Percentiles rank a stretch among this genome's conserved stretches.
Conservation (phyloP, 768 basidiomycete species). For the Panus rudis region DNA sequence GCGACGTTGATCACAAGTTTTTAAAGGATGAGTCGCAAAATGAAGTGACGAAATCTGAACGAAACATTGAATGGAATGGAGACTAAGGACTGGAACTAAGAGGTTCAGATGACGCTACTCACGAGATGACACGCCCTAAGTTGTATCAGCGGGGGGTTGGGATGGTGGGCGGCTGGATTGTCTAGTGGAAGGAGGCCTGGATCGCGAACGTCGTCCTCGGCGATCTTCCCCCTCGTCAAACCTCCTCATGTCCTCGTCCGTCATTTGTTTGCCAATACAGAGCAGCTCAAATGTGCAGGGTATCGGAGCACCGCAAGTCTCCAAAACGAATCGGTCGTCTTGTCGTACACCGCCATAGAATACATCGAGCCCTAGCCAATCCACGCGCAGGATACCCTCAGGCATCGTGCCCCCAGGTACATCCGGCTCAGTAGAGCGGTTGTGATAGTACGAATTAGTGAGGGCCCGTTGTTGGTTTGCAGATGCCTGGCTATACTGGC, state of each 20-base stretch:
- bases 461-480: slow-evolving; percentile 34
- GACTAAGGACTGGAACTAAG: too few species aligned
- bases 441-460: slow-evolving; percentile 49
- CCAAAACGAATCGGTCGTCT: slow-evolving; percentile 38
- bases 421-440: slow-evolving; percentile 54
- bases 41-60: too few species aligned
- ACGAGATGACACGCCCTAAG: too few species aligned
- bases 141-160: too few species aligned
- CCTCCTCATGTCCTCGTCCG: slow-evolving; percentile 42
- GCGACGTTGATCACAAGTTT: too few species aligned
- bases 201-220: slow-evolving; percentile 12
- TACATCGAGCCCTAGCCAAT: slow-evolving; percentile 54
- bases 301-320: slow-evolving; percentile 35
- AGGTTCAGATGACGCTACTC: too few species aligned
- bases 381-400: slow-evolving; percentile 55
- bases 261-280: slow-evolving; percentile 41
- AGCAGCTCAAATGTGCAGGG: slow-evolving; percentile 57
- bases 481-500: slow-evolving; percentile 43
- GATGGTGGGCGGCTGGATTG: too few species aligned
- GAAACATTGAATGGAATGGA: too few species aligned
- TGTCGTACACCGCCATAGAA: slow-evolving; percentile 56
- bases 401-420: slow-evolving; percentile 67
- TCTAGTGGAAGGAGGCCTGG: too few species aligned
- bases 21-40: too few species aligned
- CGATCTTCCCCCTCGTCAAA: slow-evolving; percentile 25